Evolutionary conservation across 1,284 basidiomycete species (phyloP), one percentile per base, ranked within the genome.

Genomic region (Apiotrichum montevideense): DNA sequence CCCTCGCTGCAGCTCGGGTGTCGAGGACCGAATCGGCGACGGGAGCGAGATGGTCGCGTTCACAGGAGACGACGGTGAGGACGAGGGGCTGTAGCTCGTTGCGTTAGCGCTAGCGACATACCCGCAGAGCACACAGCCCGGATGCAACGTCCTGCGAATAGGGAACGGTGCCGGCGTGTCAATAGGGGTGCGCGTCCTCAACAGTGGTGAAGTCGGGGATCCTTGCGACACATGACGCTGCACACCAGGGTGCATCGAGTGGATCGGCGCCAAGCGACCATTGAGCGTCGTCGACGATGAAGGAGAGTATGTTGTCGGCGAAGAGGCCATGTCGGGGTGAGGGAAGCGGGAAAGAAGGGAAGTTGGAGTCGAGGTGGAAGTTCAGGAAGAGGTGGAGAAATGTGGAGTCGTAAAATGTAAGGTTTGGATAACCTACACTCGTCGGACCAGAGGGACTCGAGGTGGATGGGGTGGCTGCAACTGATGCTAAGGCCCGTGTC

Each of bases 71-170:
- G 46, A 1, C 4, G 56, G 59, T 14, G 43, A 50, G 7, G 49
- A 57, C 5, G 48, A 13, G n/a, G 35, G 15, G 47, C 44, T 35
- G 37, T 46, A 13, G 21, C 41, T 47, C 35, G 53, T 35, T 2
- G 62, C 51, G 10, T 44, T 55, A 21, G 64, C 60, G 15, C 61
- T 62, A 11, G 62, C 54, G 10, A 71, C 67, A 3, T 67, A 46
- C 10, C 69, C 64, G 52, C 69, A 71, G 3, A 71, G 56, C 2
- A 69, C 66, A 35, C 69, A 71, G 13, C 69, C 69, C 9, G 67
- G 65, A 45, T 66, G 65, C 0, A 45, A 0, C 43, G 59, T 15
- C 37, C 21, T 32, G 47, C 34, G 8, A 15, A 21, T 14, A 5
- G 47, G 35, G 15, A 35, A 14, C 32, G 46, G 33, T n/a, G 37